phyloP scores from a whole-genome alignment of 352 stramenopile genomes.

The Globisporangium sylvaticum region DNA sequence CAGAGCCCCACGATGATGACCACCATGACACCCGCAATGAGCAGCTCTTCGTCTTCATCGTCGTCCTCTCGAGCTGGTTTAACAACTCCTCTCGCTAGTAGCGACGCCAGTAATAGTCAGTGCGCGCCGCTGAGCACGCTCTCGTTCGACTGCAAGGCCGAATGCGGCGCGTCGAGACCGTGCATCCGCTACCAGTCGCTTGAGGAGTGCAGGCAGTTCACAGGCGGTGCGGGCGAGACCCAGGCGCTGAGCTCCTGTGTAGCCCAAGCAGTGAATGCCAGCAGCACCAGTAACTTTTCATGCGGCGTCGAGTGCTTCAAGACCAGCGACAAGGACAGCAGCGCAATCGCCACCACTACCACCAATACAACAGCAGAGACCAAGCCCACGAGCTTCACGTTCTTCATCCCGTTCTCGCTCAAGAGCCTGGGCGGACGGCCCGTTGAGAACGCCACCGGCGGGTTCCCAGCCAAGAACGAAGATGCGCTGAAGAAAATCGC shows the following conservation, averaged over 20 bases:
- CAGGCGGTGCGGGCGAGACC: slow-evolving; percentile 5
- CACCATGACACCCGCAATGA: background rate
- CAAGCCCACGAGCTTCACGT: background rate
- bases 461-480: slow-evolving; percentile 15
- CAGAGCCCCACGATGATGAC: background rate
- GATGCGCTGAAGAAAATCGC: slow-evolving; percentile 12
- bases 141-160: slow-evolving; percentile 10
- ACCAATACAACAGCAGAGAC: background rate
- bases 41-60: background rate
- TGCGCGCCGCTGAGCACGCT: slow-evolving; percentile 14
- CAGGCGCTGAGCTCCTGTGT: slow-evolving; percentile 9
- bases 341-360: background rate
- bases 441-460: slow-evolving; percentile 8
- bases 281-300: background rate
- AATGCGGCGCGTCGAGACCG: slow-evolving; percentile 1
- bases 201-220: background rate
- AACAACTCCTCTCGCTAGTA: background rate
- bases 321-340: slow-evolving; percentile 2
- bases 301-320: slow-evolving; percentile 18
- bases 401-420: slow-evolving; percentile 17
- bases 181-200: slow-evolving; percentile 15
- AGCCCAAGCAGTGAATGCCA: background rate
- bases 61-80: background rate
- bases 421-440: slow-evolving; percentile 2
- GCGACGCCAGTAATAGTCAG: background rate